phyloP scores from a whole-genome alignment of 306 rosid species.

The Lotus japonicus region DNA sequence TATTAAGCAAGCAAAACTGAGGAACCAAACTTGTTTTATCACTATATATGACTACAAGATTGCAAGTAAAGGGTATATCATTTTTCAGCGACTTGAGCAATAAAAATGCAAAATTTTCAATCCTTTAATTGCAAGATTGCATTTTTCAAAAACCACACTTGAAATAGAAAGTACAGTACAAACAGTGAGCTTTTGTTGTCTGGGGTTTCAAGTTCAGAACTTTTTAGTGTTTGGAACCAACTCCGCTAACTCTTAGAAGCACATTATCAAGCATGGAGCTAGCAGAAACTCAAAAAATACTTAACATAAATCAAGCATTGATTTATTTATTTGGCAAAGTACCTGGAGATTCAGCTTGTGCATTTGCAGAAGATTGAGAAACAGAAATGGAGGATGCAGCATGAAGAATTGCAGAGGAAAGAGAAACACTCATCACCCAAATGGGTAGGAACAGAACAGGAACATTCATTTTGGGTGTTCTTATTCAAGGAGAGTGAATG shows the following conservation, averaged over 20 bases:
- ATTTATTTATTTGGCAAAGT: background rate
- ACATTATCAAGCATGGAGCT: background rate
- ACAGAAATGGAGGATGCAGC: constrained; percentile 34
- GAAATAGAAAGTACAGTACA: background rate
- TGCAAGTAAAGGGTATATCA: background rate
- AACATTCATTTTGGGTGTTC: constrained; percentile 36
- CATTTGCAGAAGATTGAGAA: constrained; percentile 37
- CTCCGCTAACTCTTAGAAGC: constrained; percentile 11
- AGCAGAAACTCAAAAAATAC: background rate
- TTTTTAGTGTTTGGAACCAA: constrained; percentile 8
- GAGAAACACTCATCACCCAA: constrained; percentile 37
- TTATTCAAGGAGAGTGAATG: constrained; percentile 12
- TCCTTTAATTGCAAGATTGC: constrained; percentile 5
- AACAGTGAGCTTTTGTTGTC: background rate
- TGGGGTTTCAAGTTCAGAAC: constrained; percentile 13
- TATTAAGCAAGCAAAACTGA: background rate
- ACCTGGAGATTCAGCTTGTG: constrained; percentile 83
- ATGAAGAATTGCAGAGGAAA: constrained; percentile 31
- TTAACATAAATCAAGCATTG: background rate
- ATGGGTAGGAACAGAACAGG: constrained; percentile 32
- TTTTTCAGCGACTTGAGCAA: background rate
- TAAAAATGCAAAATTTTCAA: background rate
- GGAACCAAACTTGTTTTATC: constrained; percentile 9
- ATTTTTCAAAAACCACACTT: constrained; percentile 19
- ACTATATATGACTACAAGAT: constrained; percentile 8